Evolutionary conservation across 768 basidiomycete genomes (phyloP), one percentile per base, ranked within the genome.

Genomic region (Boletus pseudopeckii): DNA sequence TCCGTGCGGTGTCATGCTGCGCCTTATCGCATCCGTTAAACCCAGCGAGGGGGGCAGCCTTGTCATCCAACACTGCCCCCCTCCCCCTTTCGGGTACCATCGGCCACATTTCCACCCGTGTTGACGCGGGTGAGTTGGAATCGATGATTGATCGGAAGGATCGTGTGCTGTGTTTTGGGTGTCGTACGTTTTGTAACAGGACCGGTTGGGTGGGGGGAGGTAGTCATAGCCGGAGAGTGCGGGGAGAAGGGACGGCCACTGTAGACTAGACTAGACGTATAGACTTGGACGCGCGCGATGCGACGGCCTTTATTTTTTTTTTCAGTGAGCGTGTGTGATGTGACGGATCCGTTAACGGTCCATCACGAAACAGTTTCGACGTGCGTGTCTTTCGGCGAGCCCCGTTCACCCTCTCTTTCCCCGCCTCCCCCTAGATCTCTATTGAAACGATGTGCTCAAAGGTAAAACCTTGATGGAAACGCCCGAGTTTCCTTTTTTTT

Each of bases 61-160:
- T 58, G 44, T 44, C 45, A 46, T 45, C 14, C 20, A 9, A 10
- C 4, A 26, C 17, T 15, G 42, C 17, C 17, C n/a, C n/a, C 26
- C 17, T 13, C 32, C 11, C 8, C 30, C 30, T 33, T 26, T 39
- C 18, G 26, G 40, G 28, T 45, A 22, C 5, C 20, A n/a, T 28
- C 6, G 14, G 15, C 36, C 38, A 20, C 33, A 13, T 20, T 44
- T 33, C 14, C 14, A 14, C 44, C 45, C 48, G 26, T 33, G 34
- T 45, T 32, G 22, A 46, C 52, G 6, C 42, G 42, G 39, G 17
- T 43, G 42, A 44, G 44, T 18, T 24, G 17, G 5, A 45, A 36
- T 24, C 34, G 58, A 64, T 56, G 45, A 56, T 45, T 32, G 45
- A 46, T 40, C 22, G 40, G 44, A 44, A 48, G 39, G 49, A 57